Evolutionary conservation across 2,329 filamentous ascomycete genomes (phyloP).

Genomic region (Trichophyton benhamiae): DNA sequence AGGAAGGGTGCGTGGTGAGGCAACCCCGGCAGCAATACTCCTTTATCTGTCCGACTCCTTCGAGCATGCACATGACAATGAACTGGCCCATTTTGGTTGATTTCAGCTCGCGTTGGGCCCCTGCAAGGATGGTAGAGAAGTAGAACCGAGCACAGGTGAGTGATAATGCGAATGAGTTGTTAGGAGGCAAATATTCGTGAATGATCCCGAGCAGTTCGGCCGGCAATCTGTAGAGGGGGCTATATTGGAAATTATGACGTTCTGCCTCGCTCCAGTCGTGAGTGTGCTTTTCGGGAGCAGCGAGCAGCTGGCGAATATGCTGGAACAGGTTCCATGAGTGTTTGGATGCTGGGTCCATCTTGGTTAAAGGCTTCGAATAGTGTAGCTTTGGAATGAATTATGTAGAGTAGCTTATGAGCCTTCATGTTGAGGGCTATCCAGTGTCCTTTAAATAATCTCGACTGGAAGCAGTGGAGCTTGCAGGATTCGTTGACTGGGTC

Average conservation of each 20-base stretch:
- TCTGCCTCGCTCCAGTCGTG: neutral
- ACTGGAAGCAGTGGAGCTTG: neutral
- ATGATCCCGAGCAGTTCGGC: conserved; percentile 1
- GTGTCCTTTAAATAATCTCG: neutral
- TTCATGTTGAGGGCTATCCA: neutral
- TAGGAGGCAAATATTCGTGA: neutral
- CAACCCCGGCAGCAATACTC: conserved; percentile 4
- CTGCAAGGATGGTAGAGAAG: neutral
- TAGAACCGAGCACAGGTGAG: conserved; percentile 8
- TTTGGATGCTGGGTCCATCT: neutral
- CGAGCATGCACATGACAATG: conserved; percentile 1
- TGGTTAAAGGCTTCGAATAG: neutral
- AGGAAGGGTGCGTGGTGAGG: neutral
- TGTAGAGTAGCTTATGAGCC: neutral
- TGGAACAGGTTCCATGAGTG: neutral
- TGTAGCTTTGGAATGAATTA: neutral
- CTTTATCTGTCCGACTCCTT: conserved; percentile 2
- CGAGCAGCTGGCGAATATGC: neutral
- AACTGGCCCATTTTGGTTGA: neutral
- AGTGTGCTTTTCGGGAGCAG: neutral
- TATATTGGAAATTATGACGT: conserved; percentile 1
- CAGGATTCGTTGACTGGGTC: neutral
- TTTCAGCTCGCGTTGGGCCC: neutral
- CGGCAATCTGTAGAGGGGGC: conserved; percentile 5
- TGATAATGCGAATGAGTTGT: neutral